Evolutionary conservation across 2,329 filamentous ascomycete genomes (phyloP), one percentile per base, ranked within the genome.

Genomic region (Calonectria honghensis): DNA sequence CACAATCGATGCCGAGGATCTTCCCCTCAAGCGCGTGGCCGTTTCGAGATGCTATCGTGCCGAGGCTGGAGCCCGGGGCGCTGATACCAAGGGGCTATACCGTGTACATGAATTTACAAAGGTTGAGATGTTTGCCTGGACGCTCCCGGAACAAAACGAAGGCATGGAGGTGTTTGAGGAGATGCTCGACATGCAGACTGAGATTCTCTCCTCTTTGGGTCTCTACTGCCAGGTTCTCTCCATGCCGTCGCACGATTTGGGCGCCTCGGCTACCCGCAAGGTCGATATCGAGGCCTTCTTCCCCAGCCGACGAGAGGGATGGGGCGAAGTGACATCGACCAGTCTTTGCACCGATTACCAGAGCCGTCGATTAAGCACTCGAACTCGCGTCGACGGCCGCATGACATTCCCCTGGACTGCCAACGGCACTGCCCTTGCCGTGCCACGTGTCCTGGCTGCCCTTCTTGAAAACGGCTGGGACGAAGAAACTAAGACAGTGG

Each of bases 91-190:
- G 86, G 97, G 97, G 6, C 88, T 99, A 2, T 99, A 98, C 86
- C 94, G 97, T 35, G 97, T 99, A 4, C 97, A 99, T 85, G 97
- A 99, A 85, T 99, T 99, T 86, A 98, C 96, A 35, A 99, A 99
- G 84, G 96, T 99, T 0, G 97, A 99, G 85, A 93, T 99, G 89
- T 98, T 99, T 83, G 96, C 94, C 0, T 99, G 97, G 97, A 94
- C 95, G 6, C 80, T 89, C 37, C 92, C 94, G 1, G 89, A 91
- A 68, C 72, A 80, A 3, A 83, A 81, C 39, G 82, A 84, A 51
- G 87, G 92, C 0, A 86, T 89, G 10, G 87, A 90, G 0, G 80
- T 96, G 16, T 98, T 98, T 84, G 88, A 94, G 66, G 96, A 98
- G 85, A 95, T 99, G 89, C 87, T 98, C 67, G 90, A 92, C 74